Percentiles rank a stretch among this genome's conserved stretches.
Conservation (phyloP, 1,139 yeast genomes). For the Kodamaea fungicola region DNA sequence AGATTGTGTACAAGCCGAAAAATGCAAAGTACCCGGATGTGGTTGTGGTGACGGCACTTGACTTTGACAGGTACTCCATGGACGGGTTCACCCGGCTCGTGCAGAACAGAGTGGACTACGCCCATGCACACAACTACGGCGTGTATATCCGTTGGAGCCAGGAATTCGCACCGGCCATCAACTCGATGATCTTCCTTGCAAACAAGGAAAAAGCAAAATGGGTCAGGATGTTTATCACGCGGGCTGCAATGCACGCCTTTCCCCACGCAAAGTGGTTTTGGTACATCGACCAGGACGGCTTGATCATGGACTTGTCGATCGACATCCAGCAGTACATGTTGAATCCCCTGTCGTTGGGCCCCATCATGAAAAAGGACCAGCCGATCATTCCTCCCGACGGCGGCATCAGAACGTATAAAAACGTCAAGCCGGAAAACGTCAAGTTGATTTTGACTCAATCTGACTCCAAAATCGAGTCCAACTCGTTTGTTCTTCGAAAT, state of each 20-base stretch:
- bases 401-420: conserved; percentile 65
- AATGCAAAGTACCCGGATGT: conserved; percentile 55
- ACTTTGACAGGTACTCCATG: conserved; percentile 63
- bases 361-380: conserved; percentile 59
- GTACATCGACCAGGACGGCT: conserved; percentile 74
- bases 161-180: conserved; percentile 65
- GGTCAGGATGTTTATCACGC: conserved; percentile 55
- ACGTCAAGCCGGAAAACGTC: conserved; percentile 50
- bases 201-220: conserved; percentile 44
- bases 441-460: conserved; percentile 67
- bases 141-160: conserved; percentile 78
- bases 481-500: conserved; percentile 67
- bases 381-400: conserved; percentile 70
- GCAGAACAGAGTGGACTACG: conserved; percentile 80
- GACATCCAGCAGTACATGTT: conserved; percentile 57
- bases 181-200: conserved; percentile 38
- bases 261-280: conserved; percentile 83
- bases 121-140: conserved; percentile 71
- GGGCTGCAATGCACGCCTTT: conserved; percentile 86
- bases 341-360: conserved; percentile 52
- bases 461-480: conserved; percentile 55
- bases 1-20: conserved; percentile 49
- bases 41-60: conserved; percentile 77
- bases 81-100: conserved; percentile 62
- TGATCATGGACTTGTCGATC: conserved; percentile 63